Percentiles rank a stretch among this genome's conserved stretches.
Conservation (phyloP, 352 stramenopile species). For the Pythium plurisporium region DNA sequence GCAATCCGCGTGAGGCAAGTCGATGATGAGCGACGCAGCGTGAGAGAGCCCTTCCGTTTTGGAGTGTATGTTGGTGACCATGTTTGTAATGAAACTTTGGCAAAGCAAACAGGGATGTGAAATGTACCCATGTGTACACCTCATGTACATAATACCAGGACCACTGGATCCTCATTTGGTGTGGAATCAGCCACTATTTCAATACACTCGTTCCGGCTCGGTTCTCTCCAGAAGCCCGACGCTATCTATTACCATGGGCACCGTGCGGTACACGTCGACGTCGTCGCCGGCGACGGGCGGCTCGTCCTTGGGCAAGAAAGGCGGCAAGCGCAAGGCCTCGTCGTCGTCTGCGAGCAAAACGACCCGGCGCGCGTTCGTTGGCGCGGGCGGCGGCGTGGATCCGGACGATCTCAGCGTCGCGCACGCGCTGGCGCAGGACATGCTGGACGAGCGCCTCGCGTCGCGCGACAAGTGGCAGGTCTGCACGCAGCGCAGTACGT, state of each 20-base stretch:
- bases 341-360: background rate
- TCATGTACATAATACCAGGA: background rate
- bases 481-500: conserved; percentile 29
- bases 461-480: conserved; percentile 31
- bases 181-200: background rate
- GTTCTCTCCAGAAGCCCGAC: background rate
- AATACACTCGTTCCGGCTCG: background rate
- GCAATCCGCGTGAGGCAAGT: conserved; percentile 12
- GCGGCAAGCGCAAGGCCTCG: conserved; percentile 15
- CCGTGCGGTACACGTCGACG: conserved; percentile 17
- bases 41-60: background rate
- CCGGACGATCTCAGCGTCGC: conserved; percentile 19
- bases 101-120: too few relatives aligned
- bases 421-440: conserved; percentile 15
- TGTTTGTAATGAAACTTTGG: too few relatives aligned
- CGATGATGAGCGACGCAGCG: background rate
- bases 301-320: conserved; percentile 13
- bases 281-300: conserved; percentile 3
- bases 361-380: background rate
- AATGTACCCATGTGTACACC: conserved; percentile 1
- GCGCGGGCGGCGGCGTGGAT: background rate
- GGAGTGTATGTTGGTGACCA: conserved; percentile 8
- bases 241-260: too few relatives aligned
- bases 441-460: conserved; percentile 21
- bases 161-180: background rate